Base-by-base conservation (phyloP, 495 filamentous ascomycete species). In the Neurospora pannonica region DNA sequence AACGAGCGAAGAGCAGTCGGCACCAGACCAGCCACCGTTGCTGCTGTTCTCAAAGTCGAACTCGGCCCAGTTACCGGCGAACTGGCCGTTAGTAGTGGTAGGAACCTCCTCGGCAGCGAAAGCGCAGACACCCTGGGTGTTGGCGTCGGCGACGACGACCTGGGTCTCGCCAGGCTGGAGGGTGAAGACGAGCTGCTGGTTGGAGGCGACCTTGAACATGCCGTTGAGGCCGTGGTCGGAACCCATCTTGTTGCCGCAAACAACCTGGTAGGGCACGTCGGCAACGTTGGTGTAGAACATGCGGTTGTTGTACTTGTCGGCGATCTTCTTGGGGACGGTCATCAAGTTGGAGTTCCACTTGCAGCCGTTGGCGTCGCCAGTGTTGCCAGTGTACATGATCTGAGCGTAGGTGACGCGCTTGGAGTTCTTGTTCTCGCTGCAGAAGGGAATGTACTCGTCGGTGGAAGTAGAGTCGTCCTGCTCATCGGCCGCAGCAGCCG, bases 241-340 rank as follows among this genome's bases (percentile, higher is more conserved):
- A 70, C 82, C 82, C 60, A 84, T 82, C 81, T 84, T 84, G 80
- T 83, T 82, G 74, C 31, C 75, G 81, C 81, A 83, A 28, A 73
- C 17, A 60, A 83, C 81, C 75, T 78, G 67, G 69, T 81, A 79
- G 24, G 74, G 38, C 60, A 70, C 72, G 5, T 31, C 43, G 40
- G 69, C 77, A 43, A 77, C 78, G 78, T 83, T 83, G 43, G 69
- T 78, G 72, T 84, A 84, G 40, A 75, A 78, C 48, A 84, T 74
- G 17, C 80, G 79, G 70, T 86, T 81, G 15, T 79, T 72, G 73
- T 84, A 85, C 42, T 79, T 74, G 60, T 71, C 21, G 70, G 74
- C 83, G 76, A 78, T 78, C 38, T 60, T 82, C 75, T 75, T 85
- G 74, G 80, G 71, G 34, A 85, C 77, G 9, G 78, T 69, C 76